Conservation (phyloP, 192 early-diverging fungal species). For the Chytriomyces hyalinus region DNA sequence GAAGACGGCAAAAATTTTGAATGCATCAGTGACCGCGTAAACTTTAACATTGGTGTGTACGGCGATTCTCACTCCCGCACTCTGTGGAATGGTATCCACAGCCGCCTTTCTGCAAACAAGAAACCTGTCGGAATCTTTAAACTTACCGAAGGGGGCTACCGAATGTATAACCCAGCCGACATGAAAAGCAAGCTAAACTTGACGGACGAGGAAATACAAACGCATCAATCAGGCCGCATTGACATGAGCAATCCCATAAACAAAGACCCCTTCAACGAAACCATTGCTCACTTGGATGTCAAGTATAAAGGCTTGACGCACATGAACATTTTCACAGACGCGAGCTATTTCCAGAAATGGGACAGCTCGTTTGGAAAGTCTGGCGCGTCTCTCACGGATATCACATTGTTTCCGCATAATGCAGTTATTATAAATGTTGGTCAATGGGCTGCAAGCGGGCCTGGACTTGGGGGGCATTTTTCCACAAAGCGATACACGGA, state of each 20-base stretch:
- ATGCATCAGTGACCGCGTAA: not conserved
- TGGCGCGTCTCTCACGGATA: not conserved
- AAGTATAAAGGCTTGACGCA: not conserved
- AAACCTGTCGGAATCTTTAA: not conserved
- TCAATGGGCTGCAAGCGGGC: slow-evolving; percentile 22
- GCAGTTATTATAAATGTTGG: slow-evolving; percentile 6
- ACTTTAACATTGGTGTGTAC: not conserved
- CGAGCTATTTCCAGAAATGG: not conserved
- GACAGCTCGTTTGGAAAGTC: not conserved
- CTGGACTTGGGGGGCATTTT: slow-evolving; percentile 15
- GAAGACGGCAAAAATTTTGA: slow-evolving; percentile 3
- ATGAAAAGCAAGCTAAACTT: not conserved
- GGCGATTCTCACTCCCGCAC: slow-evolving; percentile 30
- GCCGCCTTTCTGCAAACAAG: slow-evolving; percentile 1
- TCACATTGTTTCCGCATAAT: not conserved
- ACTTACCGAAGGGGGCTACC: too few species aligned
- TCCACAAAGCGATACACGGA: not conserved
- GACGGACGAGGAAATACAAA: not conserved
- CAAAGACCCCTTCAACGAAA: not conserved
- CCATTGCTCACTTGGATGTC: not conserved
- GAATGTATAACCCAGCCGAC: not conserved
- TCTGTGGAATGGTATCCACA: slow-evolving; percentile 14
- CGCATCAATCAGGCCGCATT: not conserved
- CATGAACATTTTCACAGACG: not conserved
- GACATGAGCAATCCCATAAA: not conserved